A percentile compares a stretch with the other conserved stretches of the same genome.
Conservation (phyloP, 768 basidiomycete species). For the Galerina marginata region DNA sequence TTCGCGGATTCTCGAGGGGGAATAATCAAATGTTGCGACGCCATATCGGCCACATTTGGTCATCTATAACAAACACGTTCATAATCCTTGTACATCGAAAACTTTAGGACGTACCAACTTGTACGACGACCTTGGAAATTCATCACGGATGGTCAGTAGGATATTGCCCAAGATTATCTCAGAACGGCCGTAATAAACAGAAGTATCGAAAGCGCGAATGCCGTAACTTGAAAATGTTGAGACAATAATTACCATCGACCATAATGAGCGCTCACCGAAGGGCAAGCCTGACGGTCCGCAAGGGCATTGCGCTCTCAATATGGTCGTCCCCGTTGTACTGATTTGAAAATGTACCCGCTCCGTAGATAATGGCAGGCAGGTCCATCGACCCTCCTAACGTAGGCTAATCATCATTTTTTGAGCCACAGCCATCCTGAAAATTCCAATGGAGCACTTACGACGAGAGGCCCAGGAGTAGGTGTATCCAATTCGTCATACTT, state of each 20-base stretch:
- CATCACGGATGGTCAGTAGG: conserved; percentile 58
- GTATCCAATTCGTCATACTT: conserved; percentile 40
- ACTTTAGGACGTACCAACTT: conserved; percentile 55
- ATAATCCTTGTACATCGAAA: not conserved
- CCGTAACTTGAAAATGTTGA: conserved; percentile 62
- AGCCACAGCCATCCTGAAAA: not conserved
- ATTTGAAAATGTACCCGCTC: conserved; percentile 72
- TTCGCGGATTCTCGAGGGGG: conserved; percentile 64
- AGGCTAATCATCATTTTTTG: conserved; percentile 27
- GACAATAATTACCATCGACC: not conserved
- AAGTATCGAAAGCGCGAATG: conserved; percentile 81
- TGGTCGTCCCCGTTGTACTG: conserved; percentile 69
- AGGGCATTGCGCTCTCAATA: conserved; percentile 58
- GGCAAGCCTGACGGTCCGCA: conserved; percentile 74
- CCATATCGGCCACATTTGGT: conserved; percentile 89
- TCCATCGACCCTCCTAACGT: conserved; percentile 38
- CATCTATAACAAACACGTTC: conserved; percentile 52
- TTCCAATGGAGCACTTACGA: conserved; percentile 38
- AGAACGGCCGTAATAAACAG: conserved; percentile 80
- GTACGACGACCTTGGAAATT: conserved; percentile 83
- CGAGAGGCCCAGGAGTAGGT: conserved; percentile 41
- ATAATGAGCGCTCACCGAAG: conserved; percentile 56
- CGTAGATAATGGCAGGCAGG: conserved; percentile 64
- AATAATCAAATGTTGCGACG: conserved; percentile 71
- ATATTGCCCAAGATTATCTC: conserved; percentile 78